Base-by-base conservation (phyloP, 1,284 basidiomycete genomes). In the Schizophyllum amplum region DNA sequence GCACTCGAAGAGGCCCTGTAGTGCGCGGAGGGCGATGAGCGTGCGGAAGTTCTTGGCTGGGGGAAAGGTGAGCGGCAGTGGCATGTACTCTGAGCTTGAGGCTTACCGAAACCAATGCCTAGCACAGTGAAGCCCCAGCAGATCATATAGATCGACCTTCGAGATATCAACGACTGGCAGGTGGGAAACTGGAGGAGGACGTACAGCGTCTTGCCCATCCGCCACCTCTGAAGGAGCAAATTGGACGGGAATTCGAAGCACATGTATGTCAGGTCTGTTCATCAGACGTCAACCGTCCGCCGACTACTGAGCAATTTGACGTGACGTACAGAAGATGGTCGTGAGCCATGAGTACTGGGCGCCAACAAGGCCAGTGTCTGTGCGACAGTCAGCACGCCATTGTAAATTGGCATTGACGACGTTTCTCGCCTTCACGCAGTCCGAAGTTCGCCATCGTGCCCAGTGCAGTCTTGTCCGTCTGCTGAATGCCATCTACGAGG, bases 1-100 rank as follows among this genome's bases (percentile, higher is more conserved):
- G 47, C 62, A 63, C 52, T 63, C 59, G 24, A 60, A 60, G 15
- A 63, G 53, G 24, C 62, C 62, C 51, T 63, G 62, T n/a, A 62
- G 59, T 1, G 59, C 62, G n/a, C 62, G 61, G 4, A 62, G 56
- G 48, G 47, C 55, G 17, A 61, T 49, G 20, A 62, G 57, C 15
- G 60, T 57, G 22, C 21, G 53, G 50, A 58, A 62, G 48, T 62
- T 57, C 27, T 62, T 47, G 21, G 60, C 61, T 57, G 2, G 5
- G 11, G 9, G 7, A 42, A 22, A 53, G 7, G 9, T 20, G 15
- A 53, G 23, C 20, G 21, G 33, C 26, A 5, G 21, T 42, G 4
- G 25, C 20, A 21, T 15, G 17, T 21, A 54, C 21, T 15, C 15
- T 27, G 25, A 15, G 15, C 1, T 13, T n/a, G 15, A 7, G 17